phyloP scores from a whole-genome alignment of 164 flowering plant genomes.

The Buxus sempervirens region DNA sequence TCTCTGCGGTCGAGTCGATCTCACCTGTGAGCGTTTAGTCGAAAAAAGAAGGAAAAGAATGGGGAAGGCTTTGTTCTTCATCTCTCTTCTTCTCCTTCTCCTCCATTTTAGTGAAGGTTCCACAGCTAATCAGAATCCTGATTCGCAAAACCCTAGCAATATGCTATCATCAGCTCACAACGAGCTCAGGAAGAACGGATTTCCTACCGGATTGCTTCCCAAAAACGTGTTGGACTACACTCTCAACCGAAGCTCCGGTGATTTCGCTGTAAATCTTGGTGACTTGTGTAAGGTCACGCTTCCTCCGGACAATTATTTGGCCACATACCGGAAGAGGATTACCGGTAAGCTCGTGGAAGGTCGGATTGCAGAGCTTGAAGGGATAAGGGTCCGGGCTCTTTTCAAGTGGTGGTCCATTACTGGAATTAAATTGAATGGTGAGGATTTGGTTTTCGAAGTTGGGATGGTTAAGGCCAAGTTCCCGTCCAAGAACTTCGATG shows the following conservation, averaged over 20 bases:
- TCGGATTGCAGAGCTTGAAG: slow-evolving; percentile 52
- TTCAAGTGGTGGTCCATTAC: slow-evolving; percentile 79
- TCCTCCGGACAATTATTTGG: slow-evolving; percentile 71
- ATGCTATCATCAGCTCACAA: slow-evolving; percentile 26
- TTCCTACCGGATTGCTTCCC: slow-evolving; percentile 70
- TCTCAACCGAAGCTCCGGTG: slow-evolving; percentile 53
- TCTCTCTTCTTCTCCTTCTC: neutral
- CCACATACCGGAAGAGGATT: slow-evolving; percentile 41
- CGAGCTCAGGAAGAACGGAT: slow-evolving; percentile 45
- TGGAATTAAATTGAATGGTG: slow-evolving; percentile 47
- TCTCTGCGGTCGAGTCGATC: too few relatives aligned
- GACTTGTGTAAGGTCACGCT: slow-evolving; percentile 44
- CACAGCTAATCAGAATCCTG: slow-evolving; percentile 15
- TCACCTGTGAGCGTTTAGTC: too few relatives aligned
- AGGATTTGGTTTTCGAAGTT: slow-evolving; percentile 65
- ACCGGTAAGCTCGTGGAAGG: slow-evolving; percentile 49
- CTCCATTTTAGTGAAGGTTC: neutral
- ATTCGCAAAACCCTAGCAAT: slow-evolving; percentile 9
- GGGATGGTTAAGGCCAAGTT: slow-evolving; percentile 58
- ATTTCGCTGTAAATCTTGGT: slow-evolving; percentile 40
- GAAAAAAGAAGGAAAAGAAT: too few relatives aligned
- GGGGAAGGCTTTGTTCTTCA: slow-evolving; percentile 7
- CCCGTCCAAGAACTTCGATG: slow-evolving; percentile 52
- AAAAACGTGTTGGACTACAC: slow-evolving; percentile 31
- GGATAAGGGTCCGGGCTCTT: slow-evolving; percentile 64